These are phyloP conservation scores for Primulina tabacum DNA, from an alignment of 257 asterid genomes.

Conservation along the genomic window DNA sequence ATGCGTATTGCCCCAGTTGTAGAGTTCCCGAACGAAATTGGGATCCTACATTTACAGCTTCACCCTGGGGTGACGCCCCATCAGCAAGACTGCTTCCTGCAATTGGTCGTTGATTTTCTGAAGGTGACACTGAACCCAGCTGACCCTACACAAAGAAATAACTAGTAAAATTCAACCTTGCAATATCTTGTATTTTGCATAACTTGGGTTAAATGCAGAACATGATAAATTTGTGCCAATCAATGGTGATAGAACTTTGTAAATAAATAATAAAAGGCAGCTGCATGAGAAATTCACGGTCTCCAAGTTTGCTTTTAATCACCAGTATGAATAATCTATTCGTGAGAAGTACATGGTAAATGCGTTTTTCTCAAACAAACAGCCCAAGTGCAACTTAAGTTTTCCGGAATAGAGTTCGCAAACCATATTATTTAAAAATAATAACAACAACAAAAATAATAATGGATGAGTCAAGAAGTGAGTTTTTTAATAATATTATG, in stretches of 20 bases:
- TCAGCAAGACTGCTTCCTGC: constrained; percentile 52
- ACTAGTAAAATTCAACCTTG: constrained; percentile 24
- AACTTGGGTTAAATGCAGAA: constrained; percentile 13
- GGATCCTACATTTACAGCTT: constrained; percentile 46
- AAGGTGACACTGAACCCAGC: constrained; percentile 65
- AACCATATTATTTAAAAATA: too few relatives aligned
- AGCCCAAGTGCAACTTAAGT: neutral
- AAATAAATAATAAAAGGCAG: constrained; percentile 5
- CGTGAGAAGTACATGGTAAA: constrained; percentile 17
- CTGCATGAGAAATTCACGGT: neutral
- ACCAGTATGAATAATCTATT: neutral
- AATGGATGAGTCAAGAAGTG: neutral
- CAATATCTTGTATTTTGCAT: constrained; percentile 16
- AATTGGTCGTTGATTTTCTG: constrained; percentile 63
- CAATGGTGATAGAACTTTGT: constrained; percentile 7
- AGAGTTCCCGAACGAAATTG: constrained; percentile 60
- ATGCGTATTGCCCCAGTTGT: constrained; percentile 67
- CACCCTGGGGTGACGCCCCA: constrained; percentile 51
- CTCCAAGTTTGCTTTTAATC: neutral
- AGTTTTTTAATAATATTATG: neutral
- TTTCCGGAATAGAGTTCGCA: neutral
- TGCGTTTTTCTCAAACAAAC: constrained; percentile 7
- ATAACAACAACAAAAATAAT: neutral
- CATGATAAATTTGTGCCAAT: neutral
- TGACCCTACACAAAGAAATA: constrained; percentile 59